Evolutionary conservation across 2,329 filamentous ascomycete genomes (phyloP).

Genomic region (Dendryphion nanum): DNA sequence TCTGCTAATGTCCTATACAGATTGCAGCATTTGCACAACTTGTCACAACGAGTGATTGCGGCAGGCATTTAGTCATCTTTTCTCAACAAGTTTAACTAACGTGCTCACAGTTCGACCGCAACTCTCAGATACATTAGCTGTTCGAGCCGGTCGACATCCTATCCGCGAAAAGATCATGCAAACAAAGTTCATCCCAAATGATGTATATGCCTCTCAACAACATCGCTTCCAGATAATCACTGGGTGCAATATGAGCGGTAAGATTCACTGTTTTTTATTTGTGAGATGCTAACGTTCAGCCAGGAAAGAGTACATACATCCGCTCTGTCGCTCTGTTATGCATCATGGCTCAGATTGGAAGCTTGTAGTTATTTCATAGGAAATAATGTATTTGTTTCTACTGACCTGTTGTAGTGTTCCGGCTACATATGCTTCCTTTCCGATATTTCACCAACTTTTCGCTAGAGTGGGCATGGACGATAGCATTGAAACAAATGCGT

Average conservation of each 20-base stretch:
- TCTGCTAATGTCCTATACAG: slow-evolving; percentile 5
- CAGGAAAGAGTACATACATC: slow-evolving; percentile 84
- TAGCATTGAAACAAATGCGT: slow-evolving; percentile 84
- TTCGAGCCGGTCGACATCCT: slow-evolving; percentile 75
- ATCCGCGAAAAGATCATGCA: slow-evolving; percentile 71
- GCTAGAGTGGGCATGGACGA: slow-evolving; percentile 85
- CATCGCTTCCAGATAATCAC: slow-evolving; percentile 90
- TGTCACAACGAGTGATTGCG: slow-evolving; percentile 64
- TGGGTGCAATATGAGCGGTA: slow-evolving; percentile 90
- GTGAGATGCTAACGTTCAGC: neutral
- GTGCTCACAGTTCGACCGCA: slow-evolving; percentile 59
- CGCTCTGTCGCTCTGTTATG: slow-evolving; percentile 78
- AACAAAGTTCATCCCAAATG: slow-evolving; percentile 78
- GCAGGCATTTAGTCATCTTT: slow-evolving; percentile 10
- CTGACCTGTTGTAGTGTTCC: slow-evolving; percentile 57
- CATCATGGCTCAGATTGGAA: slow-evolving; percentile 92
- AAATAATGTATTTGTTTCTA: neutral
- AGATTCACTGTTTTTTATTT: neutral
- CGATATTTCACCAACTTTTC: slow-evolving; percentile 80
- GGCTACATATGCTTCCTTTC: slow-evolving; percentile 76
- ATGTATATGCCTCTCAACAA: slow-evolving; percentile 79
- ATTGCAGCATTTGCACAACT: slow-evolving; percentile 53
- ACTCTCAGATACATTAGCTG: slow-evolving; percentile 65
- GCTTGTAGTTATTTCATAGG: slow-evolving; percentile 53
- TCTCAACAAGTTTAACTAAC: slow-evolving; percentile 3